These are phyloP conservation scores for Alternaria ventricosa DNA, from an alignment of 2,329 filamentous ascomycete species.

Conservation along the genomic window DNA sequence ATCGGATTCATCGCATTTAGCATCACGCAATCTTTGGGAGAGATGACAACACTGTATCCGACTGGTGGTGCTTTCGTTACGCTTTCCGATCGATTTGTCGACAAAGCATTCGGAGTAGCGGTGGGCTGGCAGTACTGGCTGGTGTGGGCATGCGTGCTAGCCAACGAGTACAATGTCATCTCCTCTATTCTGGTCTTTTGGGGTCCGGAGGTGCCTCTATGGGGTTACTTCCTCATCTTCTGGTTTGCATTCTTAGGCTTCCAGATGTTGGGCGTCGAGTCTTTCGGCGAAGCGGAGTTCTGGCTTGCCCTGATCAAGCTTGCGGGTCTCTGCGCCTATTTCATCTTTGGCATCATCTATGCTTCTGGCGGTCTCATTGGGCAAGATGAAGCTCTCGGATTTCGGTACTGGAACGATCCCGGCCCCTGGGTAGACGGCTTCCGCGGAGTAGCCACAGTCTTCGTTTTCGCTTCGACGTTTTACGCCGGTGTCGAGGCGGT, in stretches of 20 bases:
- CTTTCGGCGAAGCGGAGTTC: conserved; percentile 53
- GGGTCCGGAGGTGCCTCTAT: conserved; percentile 59
- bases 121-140: conserved; percentile 51
- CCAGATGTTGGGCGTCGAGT: conserved; percentile 50
- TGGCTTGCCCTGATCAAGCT: conserved; percentile 53
- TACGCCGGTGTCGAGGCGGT: conserved; percentile 48
- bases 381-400: conserved; percentile 43
- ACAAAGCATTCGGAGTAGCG: conserved; percentile 32
- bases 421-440: conserved; percentile 52
- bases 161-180: conserved; percentile 75
- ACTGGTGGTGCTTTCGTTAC: conserved; percentile 75
- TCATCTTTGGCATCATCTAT: conserved; percentile 52
- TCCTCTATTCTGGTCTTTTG: conserved; percentile 71
- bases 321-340: conserved; percentile 47
- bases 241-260: conserved; percentile 49
- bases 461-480: conserved; percentile 53
- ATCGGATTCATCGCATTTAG: conserved; percentile 71
- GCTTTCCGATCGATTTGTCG: conserved; percentile 68
- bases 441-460: conserved; percentile 51
- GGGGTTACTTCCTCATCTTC: conserved; percentile 52
- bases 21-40: conserved; percentile 76
- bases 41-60: conserved; percentile 76
- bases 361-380: conserved; percentile 38
- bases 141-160: conserved; percentile 69
- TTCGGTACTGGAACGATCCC: conserved; percentile 50